Percentiles rank a stretch among this genome's conserved stretches.
Evolutionary conservation across 2,329 filamentous ascomycete species (phyloP).

Genomic region (Nothophoma quercina): DNA sequence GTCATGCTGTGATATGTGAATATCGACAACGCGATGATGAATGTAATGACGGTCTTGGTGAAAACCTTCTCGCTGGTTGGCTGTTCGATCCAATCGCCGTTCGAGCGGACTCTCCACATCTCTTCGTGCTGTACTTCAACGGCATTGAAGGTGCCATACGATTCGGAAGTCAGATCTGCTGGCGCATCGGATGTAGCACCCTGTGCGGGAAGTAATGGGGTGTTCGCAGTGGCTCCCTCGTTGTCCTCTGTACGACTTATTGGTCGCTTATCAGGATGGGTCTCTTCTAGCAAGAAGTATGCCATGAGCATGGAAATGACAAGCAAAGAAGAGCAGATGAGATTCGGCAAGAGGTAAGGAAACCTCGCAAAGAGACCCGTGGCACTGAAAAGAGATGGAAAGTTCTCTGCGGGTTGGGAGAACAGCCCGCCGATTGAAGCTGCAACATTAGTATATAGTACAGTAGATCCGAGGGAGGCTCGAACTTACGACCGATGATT

Average conservation of each 20-base stretch:
- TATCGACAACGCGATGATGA: slow-evolving; percentile 83
- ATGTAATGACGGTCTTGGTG: slow-evolving; percentile 72
- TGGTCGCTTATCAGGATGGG: slow-evolving; percentile 81
- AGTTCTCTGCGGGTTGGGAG: slow-evolving; percentile 77
- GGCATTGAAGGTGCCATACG: slow-evolving; percentile 75
- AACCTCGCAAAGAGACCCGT: slow-evolving; percentile 76
- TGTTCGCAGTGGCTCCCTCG: slow-evolving; percentile 63
- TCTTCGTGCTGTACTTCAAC: slow-evolving; percentile 63
- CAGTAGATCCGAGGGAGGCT: neutral
- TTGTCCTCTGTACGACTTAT: slow-evolving; percentile 51
- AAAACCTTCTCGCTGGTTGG: slow-evolving; percentile 57
- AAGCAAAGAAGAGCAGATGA: slow-evolving; percentile 80
- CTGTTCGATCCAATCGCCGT: slow-evolving; percentile 54
- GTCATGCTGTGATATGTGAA: slow-evolving; percentile 97
- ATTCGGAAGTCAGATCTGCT: slow-evolving; percentile 78
- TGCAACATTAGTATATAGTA: slow-evolving; percentile 30
- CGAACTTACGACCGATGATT: slow-evolving; percentile 70
- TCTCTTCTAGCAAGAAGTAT: slow-evolving; percentile 85
- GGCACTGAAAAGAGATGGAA: slow-evolving; percentile 72
- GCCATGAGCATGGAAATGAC: slow-evolving; percentile 80
- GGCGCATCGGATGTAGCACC: slow-evolving; percentile 76
- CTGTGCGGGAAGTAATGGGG: slow-evolving; percentile 77
- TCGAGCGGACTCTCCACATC: slow-evolving; percentile 59
- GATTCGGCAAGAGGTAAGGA: slow-evolving; percentile 88
- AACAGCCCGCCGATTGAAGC: slow-evolving; percentile 86